Base-by-base conservation (phyloP, 2,329 filamentous ascomycete genomes). In the Nannizziopsis barbatae region DNA sequence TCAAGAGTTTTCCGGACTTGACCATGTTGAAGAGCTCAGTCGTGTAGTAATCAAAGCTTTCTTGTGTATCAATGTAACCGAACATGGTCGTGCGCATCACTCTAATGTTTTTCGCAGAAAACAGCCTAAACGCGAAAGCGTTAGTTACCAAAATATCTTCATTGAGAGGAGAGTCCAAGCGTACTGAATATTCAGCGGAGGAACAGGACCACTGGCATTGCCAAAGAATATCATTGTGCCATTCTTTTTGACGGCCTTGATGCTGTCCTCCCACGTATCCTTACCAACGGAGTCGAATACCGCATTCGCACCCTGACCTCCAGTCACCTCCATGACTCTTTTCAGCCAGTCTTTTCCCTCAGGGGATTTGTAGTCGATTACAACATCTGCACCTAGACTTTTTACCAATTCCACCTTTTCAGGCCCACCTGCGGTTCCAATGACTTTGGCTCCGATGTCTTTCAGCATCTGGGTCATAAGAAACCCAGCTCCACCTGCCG, bases 231-330 rank as follows among this genome's bases (percentile, higher is more conserved):
- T 75, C 58, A 94, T 67, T 1, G 74, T 83, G 4, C 87, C 89
- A 71, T 93, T 93, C 54, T 81, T 66, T 56, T 81, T 84, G 47
- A 90, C 74, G 57, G 80, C 76, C 55, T 88, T 79, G 54, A 95
- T 63, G 58, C 82, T 83, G 15, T 77, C 73, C 56, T 95, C 86
- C 68, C 92, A 94, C 0, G 89, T 95, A 42, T 75, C 75, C 69
- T 86, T 86, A 10, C 88, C 89, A 2, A 95, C 86, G 5, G 85
- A 84, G 62, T 95, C 88, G 62, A 87, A 93, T 22, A 94, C 83
- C 8, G 82, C 86, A 54, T 79, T 76, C 2, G 83, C 81, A 6
- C 89, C 89, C 51, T 79, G 69, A 0, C 83, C 83, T 1, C 72
- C 76, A 0, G 87, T 95, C 42, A 86, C 79, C 72, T 95, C 88